Evolutionary conservation across 1,284 basidiomycete species (phyloP).

Genomic region (Pseudozyma sp.): DNA sequence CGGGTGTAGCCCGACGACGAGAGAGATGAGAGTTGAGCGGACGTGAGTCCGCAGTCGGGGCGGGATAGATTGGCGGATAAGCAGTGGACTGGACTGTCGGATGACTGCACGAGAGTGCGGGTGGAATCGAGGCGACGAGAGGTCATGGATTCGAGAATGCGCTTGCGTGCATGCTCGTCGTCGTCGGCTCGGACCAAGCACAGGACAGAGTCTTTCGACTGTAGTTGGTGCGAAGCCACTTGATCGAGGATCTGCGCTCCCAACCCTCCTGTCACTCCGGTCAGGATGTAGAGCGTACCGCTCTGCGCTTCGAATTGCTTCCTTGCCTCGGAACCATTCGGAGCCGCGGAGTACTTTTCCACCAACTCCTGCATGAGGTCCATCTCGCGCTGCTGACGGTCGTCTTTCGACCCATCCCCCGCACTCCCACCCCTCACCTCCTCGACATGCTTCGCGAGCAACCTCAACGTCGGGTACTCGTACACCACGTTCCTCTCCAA

Average conservation of each 20-base stretch:
- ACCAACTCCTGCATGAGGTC: slow-evolving; percentile 64
- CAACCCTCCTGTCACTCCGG: slow-evolving; percentile 76
- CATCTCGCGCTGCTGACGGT: slow-evolving; percentile 23
- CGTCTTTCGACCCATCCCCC: slow-evolving; percentile 19
- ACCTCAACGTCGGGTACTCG: slow-evolving; percentile 35
- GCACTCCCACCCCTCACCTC: slow-evolving; percentile 21
- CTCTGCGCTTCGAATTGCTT: slow-evolving; percentile 4
- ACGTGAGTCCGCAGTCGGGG: slow-evolving; percentile 10
- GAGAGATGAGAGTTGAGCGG: neutral
- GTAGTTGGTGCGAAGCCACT: slow-evolving; percentile 68
- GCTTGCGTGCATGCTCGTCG: slow-evolving; percentile 69
- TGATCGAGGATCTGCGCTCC: slow-evolving; percentile 75
- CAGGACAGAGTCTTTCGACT: slow-evolving; percentile 69
- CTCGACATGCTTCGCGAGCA: slow-evolving; percentile 51
- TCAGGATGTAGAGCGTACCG: slow-evolving; percentile 69
- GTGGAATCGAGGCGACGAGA: slow-evolving; percentile 38
- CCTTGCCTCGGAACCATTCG: slow-evolving; percentile 10
- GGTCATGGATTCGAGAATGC: slow-evolving; percentile 69
- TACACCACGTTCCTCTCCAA: slow-evolving; percentile 51
- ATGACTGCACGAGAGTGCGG: slow-evolving; percentile 43
- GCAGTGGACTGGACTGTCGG: slow-evolving; percentile 9
- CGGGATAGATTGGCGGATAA: slow-evolving; percentile 44
- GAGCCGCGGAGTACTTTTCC: slow-evolving; percentile 55
- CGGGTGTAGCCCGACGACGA: neutral
- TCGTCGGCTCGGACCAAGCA: slow-evolving; percentile 73